Base-by-base conservation (phyloP, 2,329 filamentous ascomycete genomes). In the Colletotrichum zoysiae region DNA sequence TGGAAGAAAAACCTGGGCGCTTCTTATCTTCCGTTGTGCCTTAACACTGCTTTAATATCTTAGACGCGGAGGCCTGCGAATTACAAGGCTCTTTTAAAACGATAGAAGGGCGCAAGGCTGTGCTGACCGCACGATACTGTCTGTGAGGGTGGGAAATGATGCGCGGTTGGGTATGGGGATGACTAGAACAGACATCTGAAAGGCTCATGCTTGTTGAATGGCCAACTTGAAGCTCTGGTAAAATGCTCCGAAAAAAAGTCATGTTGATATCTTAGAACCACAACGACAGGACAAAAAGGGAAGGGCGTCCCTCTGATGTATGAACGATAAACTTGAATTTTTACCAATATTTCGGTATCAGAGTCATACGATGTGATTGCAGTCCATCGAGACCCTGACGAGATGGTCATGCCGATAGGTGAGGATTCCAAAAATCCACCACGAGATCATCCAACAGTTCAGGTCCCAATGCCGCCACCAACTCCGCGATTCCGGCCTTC, bases 381-480 rank as follows among this genome's bases (percentile, higher is more conserved):
- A 48, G 11, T 51, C 7, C 23, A 14, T 5, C 2, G 14, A 14
- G 14, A n/a, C 14, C 40, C 30, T 26, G 18, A 33, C 26, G 20
- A 26, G 14, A 20, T 14, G 18, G 11, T 8, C 33, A 42, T 23
- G 18, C 20, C 20, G 6, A 64, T 26, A 56, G 9, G 20, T 12
- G 38, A 23, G 65, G 70, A n/a, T 72, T 72, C 65, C 65, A 72
- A 48, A 92, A 87, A 76, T 92, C 87, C 18, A 94, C 80, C 53
- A 90, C 88, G 23, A 93, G 82, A 63, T 86, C 82, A 26, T 80
- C 81, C 56, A 89, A 84, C 60, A 91, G 78, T 55, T 91, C 88
- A 1, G 86, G 83, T 0, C 93, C 93, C 56, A 94, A 79, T 14
- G 88, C 88, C 4, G 92, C 91, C 4, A 90, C 87, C 62, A 94